Percentiles rank a stretch among this genome's conserved stretches.
phyloP scores from a whole-genome alignment of 495 filamentous ascomycete genomes.

The Aspergillus sclerotioniger region DNA sequence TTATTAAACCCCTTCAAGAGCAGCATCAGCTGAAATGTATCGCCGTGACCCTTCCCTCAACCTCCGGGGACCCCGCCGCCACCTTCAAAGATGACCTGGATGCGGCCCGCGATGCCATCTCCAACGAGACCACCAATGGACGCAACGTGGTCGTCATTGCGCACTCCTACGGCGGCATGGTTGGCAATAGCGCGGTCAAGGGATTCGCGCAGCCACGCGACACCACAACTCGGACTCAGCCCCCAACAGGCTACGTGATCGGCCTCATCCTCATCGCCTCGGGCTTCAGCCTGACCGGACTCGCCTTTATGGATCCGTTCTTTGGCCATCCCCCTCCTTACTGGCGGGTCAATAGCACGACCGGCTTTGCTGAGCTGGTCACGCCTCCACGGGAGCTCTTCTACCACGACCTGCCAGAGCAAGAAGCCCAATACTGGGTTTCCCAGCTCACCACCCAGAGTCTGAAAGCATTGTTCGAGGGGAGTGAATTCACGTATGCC shows the following conservation, averaged over 20 bases:
- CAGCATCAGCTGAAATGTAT: constrained; percentile 26
- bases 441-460: constrained; percentile 31
- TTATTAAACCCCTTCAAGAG: constrained; percentile 37
- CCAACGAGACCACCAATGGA: constrained; percentile 30
- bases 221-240: background rate
- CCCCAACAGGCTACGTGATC: constrained; percentile 33
- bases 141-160: constrained; percentile 46
- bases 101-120: constrained; percentile 34
- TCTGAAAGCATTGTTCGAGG: constrained; percentile 32
- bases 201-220: constrained; percentile 32
- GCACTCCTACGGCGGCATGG: constrained; percentile 54
- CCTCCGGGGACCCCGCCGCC: constrained; percentile 34
- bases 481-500: constrained; percentile 29
- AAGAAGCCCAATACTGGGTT: constrained; percentile 24
- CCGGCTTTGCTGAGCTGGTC: constrained; percentile 29
- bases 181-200: constrained; percentile 46
- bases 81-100: constrained; percentile 39
- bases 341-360: constrained; percentile 25
- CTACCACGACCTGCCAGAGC: constrained; percentile 32
- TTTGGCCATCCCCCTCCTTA: constrained; percentile 26
- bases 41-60: constrained; percentile 34
- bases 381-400: constrained; percentile 28
- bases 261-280: constrained; percentile 44
- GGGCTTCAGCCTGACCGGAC: constrained; percentile 24
- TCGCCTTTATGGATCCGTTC: constrained; percentile 32